Percentiles rank a stretch among this genome's conserved stretches.
Evolutionary conservation across 2,329 filamentous ascomycete species (phyloP).

Genomic region (Xylaria sp.): DNA sequence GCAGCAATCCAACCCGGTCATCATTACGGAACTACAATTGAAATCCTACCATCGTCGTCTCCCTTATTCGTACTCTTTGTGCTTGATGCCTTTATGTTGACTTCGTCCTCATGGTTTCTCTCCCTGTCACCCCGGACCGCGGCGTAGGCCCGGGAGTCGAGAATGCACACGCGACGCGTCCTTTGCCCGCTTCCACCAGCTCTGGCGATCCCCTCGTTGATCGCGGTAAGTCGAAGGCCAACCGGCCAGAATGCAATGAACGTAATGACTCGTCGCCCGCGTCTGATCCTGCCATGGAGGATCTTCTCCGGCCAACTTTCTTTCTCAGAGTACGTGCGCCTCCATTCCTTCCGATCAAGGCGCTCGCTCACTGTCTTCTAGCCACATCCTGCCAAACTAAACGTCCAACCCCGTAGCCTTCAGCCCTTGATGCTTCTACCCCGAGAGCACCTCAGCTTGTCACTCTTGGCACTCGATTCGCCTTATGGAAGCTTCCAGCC

Average conservation of each 20-base stretch:
- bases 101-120: slow-evolving; percentile 25
- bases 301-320: slow-evolving; percentile 48
- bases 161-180: slow-evolving; percentile 47
- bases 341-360: neutral
- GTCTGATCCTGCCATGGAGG: slow-evolving; percentile 40
- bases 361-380: slow-evolving; percentile 28
- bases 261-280: neutral
- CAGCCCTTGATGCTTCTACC: slow-evolving; percentile 59
- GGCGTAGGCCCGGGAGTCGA: slow-evolving; percentile 32
- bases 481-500: slow-evolving; percentile 47
- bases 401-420: slow-evolving; percentile 49
- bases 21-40: neutral
- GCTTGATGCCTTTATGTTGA: slow-evolving; percentile 9
- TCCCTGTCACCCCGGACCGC: slow-evolving; percentile 30
- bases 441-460: slow-evolving; percentile 55
- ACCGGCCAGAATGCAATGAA: slow-evolving; percentile 36
- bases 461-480: slow-evolving; percentile 52
- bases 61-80: slow-evolving; percentile 4
- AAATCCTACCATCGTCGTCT: neutral
- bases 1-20: no score
- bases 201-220: slow-evolving; percentile 36
- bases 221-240: slow-evolving; percentile 28
- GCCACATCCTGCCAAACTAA: slow-evolving; percentile 52
- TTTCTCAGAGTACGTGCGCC: slow-evolving; percentile 43
- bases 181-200: slow-evolving; percentile 35